phyloP scores from a whole-genome alignment of 805 yeast genomes.

The Candida tallmaniae region DNA sequence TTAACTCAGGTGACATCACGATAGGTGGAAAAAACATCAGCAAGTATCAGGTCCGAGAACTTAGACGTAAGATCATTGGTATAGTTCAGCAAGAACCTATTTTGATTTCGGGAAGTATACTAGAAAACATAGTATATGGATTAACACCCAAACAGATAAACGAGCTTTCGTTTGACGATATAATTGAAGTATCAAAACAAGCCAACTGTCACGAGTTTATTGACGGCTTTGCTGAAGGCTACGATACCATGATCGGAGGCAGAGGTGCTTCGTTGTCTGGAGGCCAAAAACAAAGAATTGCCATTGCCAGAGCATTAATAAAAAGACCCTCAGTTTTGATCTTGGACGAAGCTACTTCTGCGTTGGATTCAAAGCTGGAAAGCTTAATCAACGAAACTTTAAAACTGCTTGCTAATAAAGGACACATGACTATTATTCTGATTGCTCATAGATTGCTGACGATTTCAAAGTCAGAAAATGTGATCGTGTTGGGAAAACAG shows the following conservation, averaged over 20 bases:
- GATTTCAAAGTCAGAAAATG: slow-evolving; percentile 41
- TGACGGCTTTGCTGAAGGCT: slow-evolving; percentile 53
- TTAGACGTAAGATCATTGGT: slow-evolving; percentile 48
- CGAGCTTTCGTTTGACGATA: slow-evolving; percentile 37
- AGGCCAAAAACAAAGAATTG: slow-evolving; percentile 74
- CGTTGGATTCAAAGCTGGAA: slow-evolving; percentile 52
- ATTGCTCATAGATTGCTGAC: slow-evolving; percentile 44
- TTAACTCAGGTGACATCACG: slow-evolving; percentile 43
- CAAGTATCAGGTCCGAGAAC: slow-evolving; percentile 44
- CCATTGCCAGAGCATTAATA: slow-evolving; percentile 70
- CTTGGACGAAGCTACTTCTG: slow-evolving; percentile 68
- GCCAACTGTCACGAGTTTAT: slow-evolving; percentile 60
- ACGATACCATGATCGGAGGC: slow-evolving; percentile 52
- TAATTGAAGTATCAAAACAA: slow-evolving; percentile 40
- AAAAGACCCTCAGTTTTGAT: slow-evolving; percentile 61
- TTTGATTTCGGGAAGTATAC: slow-evolving; percentile 49
- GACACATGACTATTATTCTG: slow-evolving; percentile 39
- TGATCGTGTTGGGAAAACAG: slow-evolving; percentile 38
- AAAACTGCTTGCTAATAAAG: slow-evolving; percentile 31
- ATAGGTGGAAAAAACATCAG: slow-evolving; percentile 51
- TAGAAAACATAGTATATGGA: slow-evolving; percentile 56
- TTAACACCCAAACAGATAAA: slow-evolving; percentile 32
- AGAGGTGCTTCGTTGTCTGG: slow-evolving; percentile 62
- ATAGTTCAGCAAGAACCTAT: slow-evolving; percentile 63
- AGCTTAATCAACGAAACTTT: slow-evolving; percentile 39